phyloP scores from a whole-genome alignment of 2,329 filamentous ascomycete species.

The Exserohilum turcica region DNA sequence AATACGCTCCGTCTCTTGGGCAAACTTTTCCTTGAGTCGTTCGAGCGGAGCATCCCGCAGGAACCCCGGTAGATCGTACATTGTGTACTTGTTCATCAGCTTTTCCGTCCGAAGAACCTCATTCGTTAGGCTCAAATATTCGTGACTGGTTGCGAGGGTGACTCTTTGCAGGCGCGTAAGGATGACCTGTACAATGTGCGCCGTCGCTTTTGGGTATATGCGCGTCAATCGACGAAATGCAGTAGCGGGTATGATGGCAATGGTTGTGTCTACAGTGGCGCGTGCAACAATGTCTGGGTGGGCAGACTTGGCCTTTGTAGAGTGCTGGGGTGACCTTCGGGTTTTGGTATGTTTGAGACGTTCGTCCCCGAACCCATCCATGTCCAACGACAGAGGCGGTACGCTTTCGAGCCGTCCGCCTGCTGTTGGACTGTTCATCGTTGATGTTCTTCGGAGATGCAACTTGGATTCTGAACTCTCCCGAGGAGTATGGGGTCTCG shows the following conservation, averaged over 20 bases:
- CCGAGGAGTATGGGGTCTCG: constrained; percentile 39
- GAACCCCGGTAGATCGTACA: constrained; percentile 88
- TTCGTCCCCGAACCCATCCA: constrained; percentile 29
- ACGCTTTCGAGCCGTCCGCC: constrained; percentile 60
- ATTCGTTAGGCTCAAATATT: constrained; percentile 87
- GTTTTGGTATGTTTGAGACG: constrained; percentile 29
- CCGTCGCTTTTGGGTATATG: constrained; percentile 93
- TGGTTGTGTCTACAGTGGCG: constrained; percentile 94
- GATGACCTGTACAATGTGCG: constrained; percentile 97
- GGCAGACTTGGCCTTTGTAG: constrained; percentile 68
- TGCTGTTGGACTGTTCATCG: constrained; percentile 43
- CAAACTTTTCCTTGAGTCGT: constrained; percentile 91
- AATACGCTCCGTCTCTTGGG: constrained; percentile 78
- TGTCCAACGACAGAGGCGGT: constrained; percentile 75
- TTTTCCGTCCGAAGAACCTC: constrained; percentile 93
- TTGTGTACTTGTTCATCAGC: constrained; percentile 90
- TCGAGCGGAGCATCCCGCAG: constrained; percentile 81
- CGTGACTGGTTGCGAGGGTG: constrained; percentile 91
- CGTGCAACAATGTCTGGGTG: constrained; percentile 98
- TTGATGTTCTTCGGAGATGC: constrained; percentile 37
- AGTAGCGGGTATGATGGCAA: constrained; percentile 96
- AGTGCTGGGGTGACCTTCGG: constrained; percentile 33
- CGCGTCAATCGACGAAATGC: constrained; percentile 91
- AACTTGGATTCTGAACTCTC: constrained; percentile 25
- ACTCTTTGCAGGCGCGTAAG: constrained; percentile 92